phyloP scores from a whole-genome alignment of 2,329 filamentous ascomycete species.

The Talaromyces pinophilus region DNA sequence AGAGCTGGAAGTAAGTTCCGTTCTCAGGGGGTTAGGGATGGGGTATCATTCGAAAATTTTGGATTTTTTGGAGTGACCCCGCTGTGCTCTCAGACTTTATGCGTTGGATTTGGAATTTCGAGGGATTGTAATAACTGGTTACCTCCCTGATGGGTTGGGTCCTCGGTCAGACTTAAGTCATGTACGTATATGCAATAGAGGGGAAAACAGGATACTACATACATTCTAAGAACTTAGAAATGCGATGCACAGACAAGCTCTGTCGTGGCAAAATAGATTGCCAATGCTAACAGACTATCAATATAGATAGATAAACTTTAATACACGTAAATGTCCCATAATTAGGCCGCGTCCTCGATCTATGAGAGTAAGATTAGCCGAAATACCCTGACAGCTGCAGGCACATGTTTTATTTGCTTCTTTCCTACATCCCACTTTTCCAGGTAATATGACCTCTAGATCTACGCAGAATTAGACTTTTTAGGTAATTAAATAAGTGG shows the following conservation, averaged over 20 bases:
- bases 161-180: not conserved
- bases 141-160: not conserved
- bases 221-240: not conserved
- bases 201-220: not conserved
- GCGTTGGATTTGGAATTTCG: not conserved
- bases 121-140: not conserved
- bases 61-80: not conserved
- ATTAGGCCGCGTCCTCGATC: not conserved
- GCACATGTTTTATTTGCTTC: not conserved
- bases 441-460: not conserved
- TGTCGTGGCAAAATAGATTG: slow-evolving; percentile 5
- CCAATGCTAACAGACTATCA: not conserved
- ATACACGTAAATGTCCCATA: not conserved
- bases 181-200: not conserved
- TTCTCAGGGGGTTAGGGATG: not conserved
- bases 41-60: not conserved
- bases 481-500: not conserved
- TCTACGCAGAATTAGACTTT: not conserved
- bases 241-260: not conserved
- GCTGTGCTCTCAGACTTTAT: not conserved
- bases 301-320: not conserved
- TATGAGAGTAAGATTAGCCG: not conserved
- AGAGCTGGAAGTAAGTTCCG: not conserved
- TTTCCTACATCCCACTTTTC: not conserved
- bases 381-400: not conserved